Percentiles rank a stretch among this genome's conserved stretches.
phyloP scores from a whole-genome alignment of 1,284 basidiomycete genomes.

The Ganoderma boninense region DNA sequence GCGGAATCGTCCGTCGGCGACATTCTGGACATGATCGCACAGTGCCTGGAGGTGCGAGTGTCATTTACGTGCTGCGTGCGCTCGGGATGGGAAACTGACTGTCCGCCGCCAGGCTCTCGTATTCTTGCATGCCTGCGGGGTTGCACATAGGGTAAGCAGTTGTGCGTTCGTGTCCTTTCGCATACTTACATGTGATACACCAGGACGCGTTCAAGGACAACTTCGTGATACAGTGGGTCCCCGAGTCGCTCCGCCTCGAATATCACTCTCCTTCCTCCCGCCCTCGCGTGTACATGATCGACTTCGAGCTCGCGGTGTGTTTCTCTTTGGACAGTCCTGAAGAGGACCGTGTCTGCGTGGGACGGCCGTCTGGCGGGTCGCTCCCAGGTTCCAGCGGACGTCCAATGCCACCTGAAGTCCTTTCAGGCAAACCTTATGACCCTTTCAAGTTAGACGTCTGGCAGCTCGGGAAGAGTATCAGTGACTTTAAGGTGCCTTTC shows the following conservation, averaged over 20 bases:
- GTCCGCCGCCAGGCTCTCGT: conserved; percentile 3
- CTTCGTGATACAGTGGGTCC: conserved; percentile 25
- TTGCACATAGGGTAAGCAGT: conserved; percentile 14
- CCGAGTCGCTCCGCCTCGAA: conserved; percentile 9
- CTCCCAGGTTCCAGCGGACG: conserved; percentile 16
- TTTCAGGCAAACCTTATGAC: conserved; percentile 29
- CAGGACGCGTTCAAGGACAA: conserved; percentile 29
- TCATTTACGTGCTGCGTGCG: too few relatives aligned
- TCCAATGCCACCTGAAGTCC: conserved; percentile 29
- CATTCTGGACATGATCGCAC: conserved; percentile 42
- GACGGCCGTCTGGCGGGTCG: conserved; percentile 5
- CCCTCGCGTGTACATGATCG: conserved; percentile 23
- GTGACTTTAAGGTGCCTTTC: conserved; percentile 15
- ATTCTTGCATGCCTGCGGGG: conserved; percentile 6
- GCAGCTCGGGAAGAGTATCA: conserved; percentile 13
- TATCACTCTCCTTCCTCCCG: conserved; percentile 4
- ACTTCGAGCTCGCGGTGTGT: conserved; percentile 22
- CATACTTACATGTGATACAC: neutral
- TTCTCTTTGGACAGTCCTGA: conserved; percentile 20
- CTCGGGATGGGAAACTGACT: neutral
- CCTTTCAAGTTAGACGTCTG: conserved; percentile 24
- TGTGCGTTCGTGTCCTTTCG: neutral
- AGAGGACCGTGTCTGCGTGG: conserved; percentile 20
- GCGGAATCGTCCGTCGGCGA: conserved; percentile 42
- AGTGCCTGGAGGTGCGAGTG: conserved; percentile 36